Evolutionary conservation across 768 basidiomycete genomes (phyloP).

Genomic region (Leucogyrophana mollusca): DNA sequence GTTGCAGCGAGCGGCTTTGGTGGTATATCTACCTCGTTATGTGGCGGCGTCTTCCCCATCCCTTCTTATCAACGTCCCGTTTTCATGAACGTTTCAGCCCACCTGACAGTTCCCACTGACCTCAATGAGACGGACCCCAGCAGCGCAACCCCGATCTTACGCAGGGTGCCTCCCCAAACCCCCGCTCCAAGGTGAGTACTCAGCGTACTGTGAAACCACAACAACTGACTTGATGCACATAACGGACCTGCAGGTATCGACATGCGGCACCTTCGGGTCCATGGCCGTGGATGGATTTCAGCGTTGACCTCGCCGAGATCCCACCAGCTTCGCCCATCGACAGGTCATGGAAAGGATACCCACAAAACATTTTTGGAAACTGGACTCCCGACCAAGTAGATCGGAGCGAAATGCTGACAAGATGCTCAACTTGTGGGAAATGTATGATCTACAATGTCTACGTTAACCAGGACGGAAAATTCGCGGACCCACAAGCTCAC

Average conservation of each 20-base stretch:
- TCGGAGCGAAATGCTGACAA: conserved; percentile 21
- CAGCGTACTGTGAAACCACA: neutral
- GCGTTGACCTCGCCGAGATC: no score
- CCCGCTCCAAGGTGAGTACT: neutral
- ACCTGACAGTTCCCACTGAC: no score
- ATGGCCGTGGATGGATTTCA: conserved; percentile 23
- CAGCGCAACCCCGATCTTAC: no score
- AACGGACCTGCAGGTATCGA: conserved; percentile 15
- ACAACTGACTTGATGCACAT: neutral
- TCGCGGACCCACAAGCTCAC: neutral
- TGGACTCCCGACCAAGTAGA: conserved; percentile 41
- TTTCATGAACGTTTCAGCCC: no score
- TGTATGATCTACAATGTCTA: neutral
- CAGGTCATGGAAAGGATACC: conserved; percentile 32
- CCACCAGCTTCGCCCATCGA: neutral
- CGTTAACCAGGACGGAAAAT: neutral
- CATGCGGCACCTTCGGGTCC: conserved; percentile 43
- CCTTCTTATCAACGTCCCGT: no score
- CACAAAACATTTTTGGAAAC: conserved; percentile 45
- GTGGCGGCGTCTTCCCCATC: no score
- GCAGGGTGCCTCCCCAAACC: neutral
- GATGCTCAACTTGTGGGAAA: conserved; percentile 6
- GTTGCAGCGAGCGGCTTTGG: no score
- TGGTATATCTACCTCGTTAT: no score
- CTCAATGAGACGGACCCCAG: no score